Conservation (phyloP, 345 rosid genomes). For the thale cress (Arabidopsis thaliana) region DNA sequence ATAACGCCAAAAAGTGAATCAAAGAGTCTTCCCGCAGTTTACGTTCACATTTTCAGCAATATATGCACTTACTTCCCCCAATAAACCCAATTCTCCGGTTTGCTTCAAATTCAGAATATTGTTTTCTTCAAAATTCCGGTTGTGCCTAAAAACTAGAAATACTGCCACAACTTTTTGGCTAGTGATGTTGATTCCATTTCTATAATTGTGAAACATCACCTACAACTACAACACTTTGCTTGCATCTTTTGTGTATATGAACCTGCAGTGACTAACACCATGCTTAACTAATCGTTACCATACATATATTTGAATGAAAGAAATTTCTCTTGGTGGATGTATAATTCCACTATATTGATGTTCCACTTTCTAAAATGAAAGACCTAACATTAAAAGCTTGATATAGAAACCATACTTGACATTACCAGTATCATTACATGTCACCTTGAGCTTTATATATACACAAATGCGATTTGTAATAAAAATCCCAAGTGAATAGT, state of each 20-base stretch:
- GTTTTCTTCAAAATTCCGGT: background rate
- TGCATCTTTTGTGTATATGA: constrained; percentile 24
- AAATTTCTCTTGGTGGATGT: constrained; percentile 9
- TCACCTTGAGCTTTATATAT: constrained; percentile 1
- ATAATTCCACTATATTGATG: constrained; percentile 11
- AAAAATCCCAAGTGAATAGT: constrained; percentile 2
- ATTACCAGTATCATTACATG: constrained; percentile 21
- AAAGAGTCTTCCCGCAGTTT: constrained; percentile 24
- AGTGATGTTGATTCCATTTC: constrained; percentile 29
- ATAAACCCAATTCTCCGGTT: constrained; percentile 23
- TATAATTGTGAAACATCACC: constrained; percentile 24
- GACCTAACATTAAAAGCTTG: constrained; percentile 21
- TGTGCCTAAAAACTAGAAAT: background rate
- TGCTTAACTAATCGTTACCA: background rate
- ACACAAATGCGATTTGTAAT: constrained; percentile 11
- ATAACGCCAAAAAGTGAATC: constrained; percentile 40
- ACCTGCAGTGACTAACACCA: constrained; percentile 14
- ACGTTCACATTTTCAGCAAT: constrained; percentile 22
- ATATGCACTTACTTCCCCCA: constrained; percentile 16
- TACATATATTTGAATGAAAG: constrained; percentile 1
- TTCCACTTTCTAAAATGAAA: constrained; percentile 33
- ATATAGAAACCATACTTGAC: constrained; percentile 29
- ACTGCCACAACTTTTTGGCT: constrained; percentile 5
- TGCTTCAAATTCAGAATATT: constrained; percentile 2
- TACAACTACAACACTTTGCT: constrained; percentile 3